phyloP scores from a whole-genome alignment of 2,329 filamentous ascomycete genomes.

The Pyrenophora seminiperda region DNA sequence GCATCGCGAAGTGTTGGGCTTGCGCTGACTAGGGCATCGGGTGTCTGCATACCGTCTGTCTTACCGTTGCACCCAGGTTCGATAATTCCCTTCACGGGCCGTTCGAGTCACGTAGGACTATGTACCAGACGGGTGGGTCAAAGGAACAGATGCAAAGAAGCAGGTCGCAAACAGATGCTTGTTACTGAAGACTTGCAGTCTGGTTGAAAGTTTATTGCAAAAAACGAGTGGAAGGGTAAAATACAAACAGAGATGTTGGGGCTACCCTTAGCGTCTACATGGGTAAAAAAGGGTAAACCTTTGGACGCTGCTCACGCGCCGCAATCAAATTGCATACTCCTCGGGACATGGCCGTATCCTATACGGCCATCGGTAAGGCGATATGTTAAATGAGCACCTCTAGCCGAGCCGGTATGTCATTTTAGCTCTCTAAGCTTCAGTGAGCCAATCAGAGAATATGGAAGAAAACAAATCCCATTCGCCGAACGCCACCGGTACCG shows the following conservation, averaged over 20 bases:
- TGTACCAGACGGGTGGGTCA: background rate
- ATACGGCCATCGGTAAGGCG: background rate
- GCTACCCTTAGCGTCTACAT: background rate
- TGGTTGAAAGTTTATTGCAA: background rate
- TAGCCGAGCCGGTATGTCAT: constrained; percentile 4
- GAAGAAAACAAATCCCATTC: background rate
- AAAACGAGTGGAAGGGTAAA: background rate
- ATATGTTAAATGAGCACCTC: background rate
- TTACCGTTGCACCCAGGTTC: constrained; percentile 2
- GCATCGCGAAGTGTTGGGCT: constrained; percentile 2
- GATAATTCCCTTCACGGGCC: constrained; percentile 14
- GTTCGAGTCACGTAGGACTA: constrained; percentile 5
- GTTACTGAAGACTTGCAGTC: background rate
- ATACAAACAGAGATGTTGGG: background rate
- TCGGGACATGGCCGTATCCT: background rate
- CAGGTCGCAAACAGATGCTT: background rate
- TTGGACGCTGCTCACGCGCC: background rate
- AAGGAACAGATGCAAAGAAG: background rate
- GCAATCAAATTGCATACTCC: background rate
- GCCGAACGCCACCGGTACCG: background rate
- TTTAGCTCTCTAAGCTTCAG: background rate
- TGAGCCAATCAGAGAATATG: background rate
- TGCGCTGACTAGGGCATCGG: constrained; percentile 2
- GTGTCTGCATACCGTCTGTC: constrained; percentile 11
- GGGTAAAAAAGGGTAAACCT: background rate